phyloP scores from a whole-genome alignment of 208 protist species.

The Trypanosoma lewisi region DNA sequence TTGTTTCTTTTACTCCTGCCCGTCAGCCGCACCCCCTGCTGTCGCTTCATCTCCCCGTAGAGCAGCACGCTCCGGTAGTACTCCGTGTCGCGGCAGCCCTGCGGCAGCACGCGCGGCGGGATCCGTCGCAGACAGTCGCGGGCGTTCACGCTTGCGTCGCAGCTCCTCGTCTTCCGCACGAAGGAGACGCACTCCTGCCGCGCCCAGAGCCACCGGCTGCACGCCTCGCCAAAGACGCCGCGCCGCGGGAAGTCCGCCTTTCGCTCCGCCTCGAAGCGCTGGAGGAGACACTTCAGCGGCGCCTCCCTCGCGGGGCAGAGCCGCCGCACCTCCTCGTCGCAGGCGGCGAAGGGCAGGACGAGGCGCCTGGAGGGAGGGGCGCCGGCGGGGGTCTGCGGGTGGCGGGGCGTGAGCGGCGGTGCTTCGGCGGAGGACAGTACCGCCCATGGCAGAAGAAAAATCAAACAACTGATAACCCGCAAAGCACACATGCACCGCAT shows the following conservation, averaged over 20 bases:
- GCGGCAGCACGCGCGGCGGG: constrained; percentile 34
- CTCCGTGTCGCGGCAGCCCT: constrained; percentile 48
- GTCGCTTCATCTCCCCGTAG: constrained; percentile 38
- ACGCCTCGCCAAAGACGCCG: constrained; percentile 26
- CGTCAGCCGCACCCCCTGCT: background rate
- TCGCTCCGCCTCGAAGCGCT: background rate
- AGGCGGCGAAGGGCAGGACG: constrained; percentile 15
- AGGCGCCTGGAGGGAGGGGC: background rate
- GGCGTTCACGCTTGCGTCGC: constrained; percentile 15
- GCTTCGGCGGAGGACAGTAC: background rate
- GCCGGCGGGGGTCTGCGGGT: background rate
- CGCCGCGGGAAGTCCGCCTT: background rate
- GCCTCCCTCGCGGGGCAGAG: constrained; percentile 9
- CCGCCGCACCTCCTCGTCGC: constrained; percentile 10
- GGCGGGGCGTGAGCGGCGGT: background rate
- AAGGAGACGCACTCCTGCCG: constrained; percentile 54
- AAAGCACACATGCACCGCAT: background rate
- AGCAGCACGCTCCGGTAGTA: constrained; percentile 80
- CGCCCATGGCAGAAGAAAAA: background rate
- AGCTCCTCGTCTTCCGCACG: constrained; percentile 33
- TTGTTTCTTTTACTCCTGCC: background rate
- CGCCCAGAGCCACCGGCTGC: constrained; percentile 55
- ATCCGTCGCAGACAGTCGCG: constrained; percentile 68
- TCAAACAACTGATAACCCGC: constrained; percentile 3
- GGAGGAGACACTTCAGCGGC: constrained; percentile 27